These are phyloP conservation scores for Ramularia endophylla DNA, from an alignment of 2,329 filamentous ascomycete species.

Conservation along the genomic window DNA sequence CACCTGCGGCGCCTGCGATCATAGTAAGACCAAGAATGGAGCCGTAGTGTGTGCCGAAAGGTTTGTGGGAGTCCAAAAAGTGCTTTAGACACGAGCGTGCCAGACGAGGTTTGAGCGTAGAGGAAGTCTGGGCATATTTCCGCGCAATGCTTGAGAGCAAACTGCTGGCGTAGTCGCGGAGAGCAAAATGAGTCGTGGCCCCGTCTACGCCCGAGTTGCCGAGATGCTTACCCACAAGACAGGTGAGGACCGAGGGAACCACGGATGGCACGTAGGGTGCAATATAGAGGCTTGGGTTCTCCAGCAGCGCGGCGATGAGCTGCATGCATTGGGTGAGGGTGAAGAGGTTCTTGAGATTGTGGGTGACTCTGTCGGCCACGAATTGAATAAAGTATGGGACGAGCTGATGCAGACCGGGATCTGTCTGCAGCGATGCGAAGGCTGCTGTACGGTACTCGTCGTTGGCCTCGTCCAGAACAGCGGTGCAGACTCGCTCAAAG, in stretches of 20 bases:
- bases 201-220: conserved; percentile 48
- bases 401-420: conserved; percentile 90
- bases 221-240: conserved; percentile 76
- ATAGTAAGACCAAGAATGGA: conserved; percentile 74
- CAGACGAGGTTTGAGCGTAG: conserved; percentile 78
- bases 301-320: conserved; percentile 74
- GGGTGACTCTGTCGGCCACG: conserved; percentile 91
- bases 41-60: conserved; percentile 80
- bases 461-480: conserved; percentile 79
- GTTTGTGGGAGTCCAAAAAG: conserved; percentile 80
- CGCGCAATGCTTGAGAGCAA: conserved; percentile 72
- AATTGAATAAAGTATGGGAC: conserved; percentile 97
- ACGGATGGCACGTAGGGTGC: conserved; percentile 64
- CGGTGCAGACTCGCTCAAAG: conserved; percentile 90
- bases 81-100: conserved; percentile 90
- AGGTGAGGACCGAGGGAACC: conserved; percentile 84
- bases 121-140: conserved; percentile 75
- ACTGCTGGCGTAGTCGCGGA: conserved; percentile 78
- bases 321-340: conserved; percentile 89
- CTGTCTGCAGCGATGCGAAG: conserved; percentile 75
- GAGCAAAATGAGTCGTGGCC: conserved; percentile 62
- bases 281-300: conserved; percentile 73
- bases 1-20: conserved; percentile 63
- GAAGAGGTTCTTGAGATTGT: conserved; percentile 85
- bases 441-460: conserved; percentile 84